A percentile compares a stretch with the other conserved stretches of the same genome.
Conservation (phyloP, 805 yeast genomes). For the Blastobotrys mokoenaii region DNA sequence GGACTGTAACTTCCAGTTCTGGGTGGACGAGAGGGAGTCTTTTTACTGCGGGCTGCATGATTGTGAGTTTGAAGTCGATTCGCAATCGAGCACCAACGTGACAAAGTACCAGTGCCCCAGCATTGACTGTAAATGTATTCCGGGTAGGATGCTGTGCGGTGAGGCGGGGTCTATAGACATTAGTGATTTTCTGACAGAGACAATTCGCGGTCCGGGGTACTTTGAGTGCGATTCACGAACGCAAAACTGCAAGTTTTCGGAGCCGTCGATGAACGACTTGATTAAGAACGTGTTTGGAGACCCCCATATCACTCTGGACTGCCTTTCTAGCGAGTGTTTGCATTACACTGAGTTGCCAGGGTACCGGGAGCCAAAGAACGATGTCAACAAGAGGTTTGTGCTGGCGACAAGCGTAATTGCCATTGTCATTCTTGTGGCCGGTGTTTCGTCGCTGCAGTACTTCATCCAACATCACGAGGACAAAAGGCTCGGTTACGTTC, state of each 20-base stretch:
- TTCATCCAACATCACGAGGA: constrained; percentile 14
- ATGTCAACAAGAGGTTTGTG: constrained; percentile 18
- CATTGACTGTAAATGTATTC: constrained; percentile 81
- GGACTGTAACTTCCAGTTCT: constrained; percentile 83
- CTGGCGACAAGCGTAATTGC: constrained; percentile 20
- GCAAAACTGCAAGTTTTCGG: constrained; percentile 70
- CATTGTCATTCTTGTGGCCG: constrained; percentile 12
- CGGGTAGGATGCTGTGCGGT: constrained; percentile 91
- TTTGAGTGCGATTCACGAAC: constrained; percentile 65
- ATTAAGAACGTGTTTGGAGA: constrained; percentile 93
- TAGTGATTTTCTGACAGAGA: constrained; percentile 82
- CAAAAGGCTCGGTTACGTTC: constrained; percentile 13
- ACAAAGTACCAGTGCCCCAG: constrained; percentile 72
- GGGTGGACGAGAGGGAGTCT: constrained; percentile 87
- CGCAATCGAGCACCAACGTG: constrained; percentile 37
- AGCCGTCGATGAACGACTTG: constrained; percentile 92
- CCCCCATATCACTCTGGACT: constrained; percentile 70
- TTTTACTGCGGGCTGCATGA: constrained; percentile 75
- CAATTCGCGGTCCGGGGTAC: constrained; percentile 89
- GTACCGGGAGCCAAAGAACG: constrained; percentile 54
- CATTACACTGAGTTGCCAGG: constrained; percentile 94
- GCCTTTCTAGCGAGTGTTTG: constrained; percentile 84
- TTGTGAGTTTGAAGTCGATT: constrained; percentile 60
- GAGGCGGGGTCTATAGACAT: constrained; percentile 90
- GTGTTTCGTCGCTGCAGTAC: constrained; percentile 9